Evolutionary conservation across 176 grass and related monocot species (phyloP).

Genomic region (Hsuehochloa calcarea): DNA sequence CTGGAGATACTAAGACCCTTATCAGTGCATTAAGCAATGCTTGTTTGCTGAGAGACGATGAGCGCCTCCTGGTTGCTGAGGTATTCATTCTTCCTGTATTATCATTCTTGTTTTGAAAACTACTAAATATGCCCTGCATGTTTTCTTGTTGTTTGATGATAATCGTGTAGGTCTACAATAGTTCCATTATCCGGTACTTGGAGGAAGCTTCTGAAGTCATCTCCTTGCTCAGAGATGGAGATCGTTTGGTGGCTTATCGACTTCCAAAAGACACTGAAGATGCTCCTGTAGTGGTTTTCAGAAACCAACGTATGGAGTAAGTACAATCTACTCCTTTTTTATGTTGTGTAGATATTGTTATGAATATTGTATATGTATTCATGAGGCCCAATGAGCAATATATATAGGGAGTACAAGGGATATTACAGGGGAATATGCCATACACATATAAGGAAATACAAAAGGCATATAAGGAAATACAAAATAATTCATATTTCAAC

Average conservation of each 20-base stretch:
- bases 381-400: too few species aligned
- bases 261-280: constrained; percentile 74
- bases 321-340: not conserved
- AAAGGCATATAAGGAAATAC: too few species aligned
- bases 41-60: constrained; percentile 72
- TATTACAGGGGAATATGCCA: too few species aligned
- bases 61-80: constrained; percentile 77
- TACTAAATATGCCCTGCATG: not conserved
- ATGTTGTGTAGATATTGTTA: constrained; percentile 12
- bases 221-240: constrained; percentile 89
- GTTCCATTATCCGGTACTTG: constrained; percentile 74
- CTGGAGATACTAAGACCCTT: constrained; percentile 67
- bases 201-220: constrained; percentile 83
- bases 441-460: too few species aligned
- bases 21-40: constrained; percentile 59
- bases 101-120: constrained; percentile 12
- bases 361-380: too few species aligned
- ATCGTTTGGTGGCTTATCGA: constrained; percentile 72
- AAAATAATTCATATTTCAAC: too few species aligned
- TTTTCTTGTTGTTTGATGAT: constrained; percentile 26
- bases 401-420: too few species aligned
- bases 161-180: constrained; percentile 66
- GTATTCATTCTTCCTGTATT: constrained; percentile 42
- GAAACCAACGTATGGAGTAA: constrained; percentile 46
- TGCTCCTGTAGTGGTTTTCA: constrained; percentile 71